Evolutionary conservation across 139 green algal genomes (phyloP), one percentile per base, ranked within the genome.

Genomic region (Picochlorum sp.): DNA sequence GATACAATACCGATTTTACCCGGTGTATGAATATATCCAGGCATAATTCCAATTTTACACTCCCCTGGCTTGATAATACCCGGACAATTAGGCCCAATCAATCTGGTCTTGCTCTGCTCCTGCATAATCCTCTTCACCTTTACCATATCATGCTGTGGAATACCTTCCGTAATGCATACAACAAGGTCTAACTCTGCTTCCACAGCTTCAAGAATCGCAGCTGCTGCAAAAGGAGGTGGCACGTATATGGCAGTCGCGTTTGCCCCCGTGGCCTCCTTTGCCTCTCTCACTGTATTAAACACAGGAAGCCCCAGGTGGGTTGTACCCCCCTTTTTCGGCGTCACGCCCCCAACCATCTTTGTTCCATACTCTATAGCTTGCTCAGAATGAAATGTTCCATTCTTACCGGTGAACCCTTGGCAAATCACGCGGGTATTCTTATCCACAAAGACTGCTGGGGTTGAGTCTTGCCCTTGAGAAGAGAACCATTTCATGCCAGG

Each of bases 91-190:
- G 94, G 94, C 0, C 93, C 94, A 66, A 99, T 99, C 4, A 99
- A 74, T 4, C 93, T 74, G 46, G 90, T 97, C 64, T 87, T 90
- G 64, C 15, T 85, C 75, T 96, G 87, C 66, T 84, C 80, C 65
- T 82, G 86, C 78, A 98, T 79, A 20, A 86, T 79, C 59, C 86
- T 85, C 83, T 99, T 99, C 41, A 99, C 91, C 6, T 59, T 58
- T 49, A 80, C 74, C 75, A 72, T 69, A 65, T 70, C 51, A 59
- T 79, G 71, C 13, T 65, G 52, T 11, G 94, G 94, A 62, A 99
- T 97, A 68, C 94, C 92, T 73, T 99, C 94, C 9, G 94, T 99
- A 77, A 99, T 98, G 84, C 92, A 98, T 37, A 98, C 94, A 44
- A 97, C 86, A 49, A 99, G 82, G 51, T 95, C 85, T 34, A 99